A percentile compares a stretch with the other conserved stretches of the same genome.
These are phyloP conservation scores for Sporobolomyces roseus DNA, from an alignment of 768 basidiomycete species.

Conservation along the genomic window DNA sequence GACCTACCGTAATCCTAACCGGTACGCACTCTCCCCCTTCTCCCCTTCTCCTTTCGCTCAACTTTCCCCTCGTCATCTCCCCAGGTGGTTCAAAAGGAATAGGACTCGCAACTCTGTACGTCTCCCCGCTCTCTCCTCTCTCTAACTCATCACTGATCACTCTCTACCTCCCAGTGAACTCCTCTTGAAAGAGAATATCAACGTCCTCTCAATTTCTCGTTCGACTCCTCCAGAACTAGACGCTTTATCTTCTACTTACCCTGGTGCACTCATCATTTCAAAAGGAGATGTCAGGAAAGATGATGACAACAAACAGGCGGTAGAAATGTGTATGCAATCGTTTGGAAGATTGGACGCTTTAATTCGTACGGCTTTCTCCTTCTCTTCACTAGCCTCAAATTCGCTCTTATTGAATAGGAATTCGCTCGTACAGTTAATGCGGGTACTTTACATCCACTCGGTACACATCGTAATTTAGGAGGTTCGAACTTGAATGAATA, in stretches of 20 bases:
- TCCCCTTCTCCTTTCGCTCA: neutral
- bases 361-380: conserved; percentile 25
- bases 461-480: conserved; percentile 57
- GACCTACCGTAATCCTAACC: conserved; percentile 27
- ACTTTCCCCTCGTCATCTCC: neutral
- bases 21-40: neutral
- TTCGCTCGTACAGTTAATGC: conserved; percentile 83
- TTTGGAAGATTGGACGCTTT: conserved; percentile 70
- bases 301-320: conserved; percentile 52
- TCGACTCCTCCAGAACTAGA: conserved; percentile 63
- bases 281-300: conserved; percentile 63
- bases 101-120: conserved; percentile 71
- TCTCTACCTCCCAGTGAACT: conserved; percentile 15
- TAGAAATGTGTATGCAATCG: conserved; percentile 56
- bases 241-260: conserved; percentile 53
- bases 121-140: no score
- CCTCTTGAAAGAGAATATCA: conserved; percentile 54
- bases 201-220: conserved; percentile 73
- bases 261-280: conserved; percentile 55
- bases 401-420: no score
- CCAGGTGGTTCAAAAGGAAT: conserved; percentile 81
- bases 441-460: conserved; percentile 68
- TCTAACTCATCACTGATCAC: neutral
- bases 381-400: neutral
- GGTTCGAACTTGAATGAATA: conserved; percentile 41